Base-by-base conservation (phyloP, 129 eudicot genomes). In the Escallonia rubra region DNA sequence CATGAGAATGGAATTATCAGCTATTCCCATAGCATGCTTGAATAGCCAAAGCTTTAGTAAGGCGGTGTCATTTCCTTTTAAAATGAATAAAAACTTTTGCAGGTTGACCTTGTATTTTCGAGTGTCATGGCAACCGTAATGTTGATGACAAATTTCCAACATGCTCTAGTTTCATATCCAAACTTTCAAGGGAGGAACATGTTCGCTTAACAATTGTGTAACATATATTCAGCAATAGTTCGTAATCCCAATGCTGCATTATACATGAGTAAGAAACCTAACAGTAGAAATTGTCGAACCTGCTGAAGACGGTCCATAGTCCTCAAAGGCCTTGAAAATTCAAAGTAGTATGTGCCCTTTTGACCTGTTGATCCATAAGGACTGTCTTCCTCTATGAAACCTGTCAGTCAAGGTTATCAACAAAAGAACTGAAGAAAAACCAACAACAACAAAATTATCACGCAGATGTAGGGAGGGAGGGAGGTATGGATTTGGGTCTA, bases 231-330 rank as follows among this genome's bases (percentile, higher is more conserved):
- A 23, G 34, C 34, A 23, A 23, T 23, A 23, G 34, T 23, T 23
- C 34, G 34, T 23, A 46, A 46, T 46, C 50, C 10, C 50, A 46
- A 5, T 2, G 50, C 50, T 46, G 10, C 50, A 46, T 6, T 23
- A 23, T 23, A 23, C 34, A 23, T 23, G 43, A 53, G 42, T 48
- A 12, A 50, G 15, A 7, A 61, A 60, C 8, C 11, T 42, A 10
- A 23, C 9, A 41, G 54, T 70, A 43, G 40, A 72, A 44, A 53
- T n/a, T 40, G 48, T 11, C 40, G 10, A 59, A 85, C 91, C 91
- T 85, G 91, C 68, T 81, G 91, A 73, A 82, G 81, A 39, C 65
- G 85, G 76, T 85, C 91, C 87, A 76, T 85, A 41, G 91, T 85
- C 67, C 91, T 66, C 66, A 85, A 40, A 49, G 91, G 81, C 62